Conservation (phyloP, 768 basidiomycete genomes). For the Leccinum ochraceum region DNA sequence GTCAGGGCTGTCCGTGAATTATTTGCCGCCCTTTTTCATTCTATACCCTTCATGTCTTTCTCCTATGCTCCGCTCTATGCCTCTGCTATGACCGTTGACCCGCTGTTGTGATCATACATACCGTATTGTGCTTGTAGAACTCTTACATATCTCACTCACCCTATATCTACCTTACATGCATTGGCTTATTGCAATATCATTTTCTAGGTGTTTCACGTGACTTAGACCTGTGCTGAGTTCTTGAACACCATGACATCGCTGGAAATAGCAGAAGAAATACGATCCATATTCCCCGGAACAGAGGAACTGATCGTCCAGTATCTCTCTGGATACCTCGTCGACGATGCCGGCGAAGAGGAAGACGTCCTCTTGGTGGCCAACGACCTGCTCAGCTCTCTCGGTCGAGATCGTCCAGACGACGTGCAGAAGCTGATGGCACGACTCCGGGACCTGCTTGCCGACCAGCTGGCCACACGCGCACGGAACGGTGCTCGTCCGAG, state of each 20-base stretch:
- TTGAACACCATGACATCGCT: conserved; percentile 57
- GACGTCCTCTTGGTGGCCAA: conserved; percentile 79
- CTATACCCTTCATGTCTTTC: conserved; percentile 23
- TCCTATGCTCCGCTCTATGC: conserved; percentile 23
- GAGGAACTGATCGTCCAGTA: conserved; percentile 88
- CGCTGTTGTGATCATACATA: conserved; percentile 15
- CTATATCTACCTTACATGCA: conserved; percentile 23
- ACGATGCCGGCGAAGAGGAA: conserved; percentile 87
- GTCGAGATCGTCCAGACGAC: conserved; percentile 55
- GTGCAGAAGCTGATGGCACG: conserved; percentile 68
- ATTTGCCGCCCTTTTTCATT: conserved; percentile 3
- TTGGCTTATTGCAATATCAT: conserved; percentile 15
- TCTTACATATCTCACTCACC: conserved; percentile 15
- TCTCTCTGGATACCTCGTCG: conserved; percentile 83
- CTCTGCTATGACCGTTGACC: conserved; percentile 10
- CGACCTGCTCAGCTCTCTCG: conserved; percentile 75
- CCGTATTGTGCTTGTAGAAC: conserved; percentile 28
- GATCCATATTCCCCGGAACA: conserved; percentile 65
- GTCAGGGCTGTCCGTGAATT: neutral
- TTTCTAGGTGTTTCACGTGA: neutral
- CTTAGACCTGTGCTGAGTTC: neutral
- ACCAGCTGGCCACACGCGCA: conserved; percentile 58
- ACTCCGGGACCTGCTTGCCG: conserved; percentile 63
- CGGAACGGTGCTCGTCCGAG: conserved; percentile 64
- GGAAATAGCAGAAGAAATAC: conserved; percentile 80